Percentiles rank a stretch among this genome's conserved stretches.
phyloP scores from a whole-genome alignment of 768 basidiomycete species.

The Podaxis sp. region DNA sequence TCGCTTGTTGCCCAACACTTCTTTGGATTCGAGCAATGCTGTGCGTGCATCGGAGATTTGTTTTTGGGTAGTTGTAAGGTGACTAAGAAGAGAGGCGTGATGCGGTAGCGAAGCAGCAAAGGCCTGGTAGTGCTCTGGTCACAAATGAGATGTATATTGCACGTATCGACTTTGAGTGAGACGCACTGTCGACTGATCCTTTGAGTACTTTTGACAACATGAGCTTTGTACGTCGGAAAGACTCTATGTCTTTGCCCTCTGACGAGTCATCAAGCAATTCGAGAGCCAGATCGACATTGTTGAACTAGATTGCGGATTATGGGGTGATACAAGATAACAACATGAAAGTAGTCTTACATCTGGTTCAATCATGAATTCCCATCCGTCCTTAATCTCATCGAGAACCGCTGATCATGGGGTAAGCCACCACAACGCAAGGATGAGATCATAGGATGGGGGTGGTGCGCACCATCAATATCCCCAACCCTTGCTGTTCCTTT shows the following conservation, averaged over 20 bases:
- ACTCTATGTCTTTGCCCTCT: conserved; percentile 69
- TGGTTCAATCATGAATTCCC: conserved; percentile 84
- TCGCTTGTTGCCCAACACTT: conserved; percentile 75
- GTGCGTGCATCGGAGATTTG: conserved; percentile 73
- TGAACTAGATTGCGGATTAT: conserved; percentile 58
- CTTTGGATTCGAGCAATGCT: conserved; percentile 76
- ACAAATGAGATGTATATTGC: conserved; percentile 9
- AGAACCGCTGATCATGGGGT: conserved; percentile 58
- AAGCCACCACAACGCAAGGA: background rate
- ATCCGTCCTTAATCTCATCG: conserved; percentile 84
- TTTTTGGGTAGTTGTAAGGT: conserved; percentile 70
- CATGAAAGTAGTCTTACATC: conserved; percentile 51
- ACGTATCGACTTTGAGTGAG: conserved; percentile 1
- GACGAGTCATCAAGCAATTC: conserved; percentile 81
- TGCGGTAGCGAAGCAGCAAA: conserved; percentile 94
- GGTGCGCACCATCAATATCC: conserved; percentile 78
- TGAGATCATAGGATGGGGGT: conserved; percentile 2
- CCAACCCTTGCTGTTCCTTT: conserved; percentile 59
- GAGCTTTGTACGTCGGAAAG: conserved; percentile 74
- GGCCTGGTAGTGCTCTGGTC: conserved; percentile 83
- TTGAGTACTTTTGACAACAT: conserved; percentile 80
- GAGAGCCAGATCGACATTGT: conserved; percentile 90
- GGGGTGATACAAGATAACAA: conserved; percentile 14
- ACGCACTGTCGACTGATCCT: conserved; percentile 86
- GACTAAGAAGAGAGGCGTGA: conserved; percentile 75